Base-by-base conservation (phyloP, 257 asterid genomes). In the Solanum appendiculatum region DNA sequence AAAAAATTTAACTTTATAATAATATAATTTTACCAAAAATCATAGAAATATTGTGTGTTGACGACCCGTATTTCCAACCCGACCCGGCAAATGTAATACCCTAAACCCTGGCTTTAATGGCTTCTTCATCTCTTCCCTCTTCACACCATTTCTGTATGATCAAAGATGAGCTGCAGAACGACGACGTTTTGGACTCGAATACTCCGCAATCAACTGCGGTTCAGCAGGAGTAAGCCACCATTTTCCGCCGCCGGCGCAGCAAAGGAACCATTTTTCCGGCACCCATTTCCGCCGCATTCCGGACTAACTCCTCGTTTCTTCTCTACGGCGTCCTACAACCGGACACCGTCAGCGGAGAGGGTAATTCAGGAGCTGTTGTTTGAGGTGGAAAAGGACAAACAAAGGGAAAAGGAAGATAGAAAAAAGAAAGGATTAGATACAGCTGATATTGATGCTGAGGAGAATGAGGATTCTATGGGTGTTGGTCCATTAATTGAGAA, bases 401-500 rank as follows among this genome's bases (percentile, higher is more conserved):
- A 20, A 39, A 89, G 82, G 44, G 97, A 93, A 87, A 90, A 91
- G 88, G 98, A 93, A 86, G 96, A 92, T 82, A 88, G 93, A 85
- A 63, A 73, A 39, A 91, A 91, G 60, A 90, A 91, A 29, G 99
- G 98, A 20, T 90, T 95, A 14, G 92, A 88, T 86, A 90, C 95
- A 20, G 90, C 89, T 4, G 95, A 91, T 84, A 87, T 93, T 73
- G 98, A 93, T 66, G 92, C 90, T 4, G 95, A 92, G 73, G 94
- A 90, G 15, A 94, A 91, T 36, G 92, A 88, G 86, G 98, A 95
- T 85, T 91, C 63, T 86, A 72, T 91, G 90, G 94, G 94, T 15
- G 91, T 91, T 13, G 91, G 87, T 12, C 90, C 93, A 16, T 70
- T 91, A 78, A 89, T 94, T 31, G 96, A 92, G 87, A 93, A 88